Evolutionary conservation across 192 early-diverging fungal genomes (phyloP).

Genomic region (Spizellomyces punctatus): DNA sequence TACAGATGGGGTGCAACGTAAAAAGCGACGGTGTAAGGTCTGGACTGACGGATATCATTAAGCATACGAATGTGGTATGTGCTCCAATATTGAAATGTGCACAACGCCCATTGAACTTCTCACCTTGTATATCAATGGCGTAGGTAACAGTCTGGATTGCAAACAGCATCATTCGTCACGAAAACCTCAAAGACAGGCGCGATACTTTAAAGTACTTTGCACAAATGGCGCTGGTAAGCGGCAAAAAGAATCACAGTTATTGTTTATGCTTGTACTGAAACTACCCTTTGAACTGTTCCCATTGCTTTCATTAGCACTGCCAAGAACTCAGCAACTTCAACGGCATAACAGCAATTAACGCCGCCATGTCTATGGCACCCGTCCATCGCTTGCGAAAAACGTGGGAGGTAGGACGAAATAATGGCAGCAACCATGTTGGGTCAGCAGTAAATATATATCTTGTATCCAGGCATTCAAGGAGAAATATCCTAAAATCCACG

Average conservation of each 20-base stretch:
- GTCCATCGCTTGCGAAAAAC: conserved; percentile 60
- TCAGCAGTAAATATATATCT: neutral
- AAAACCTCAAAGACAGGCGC: conserved; percentile 43
- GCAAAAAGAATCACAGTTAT: neutral
- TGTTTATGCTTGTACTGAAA: neutral
- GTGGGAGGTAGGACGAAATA: conserved; percentile 43
- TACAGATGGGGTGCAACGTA: neutral
- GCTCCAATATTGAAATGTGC: neutral
- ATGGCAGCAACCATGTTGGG: neutral
- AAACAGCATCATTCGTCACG: conserved; percentile 39
- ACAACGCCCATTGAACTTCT: neutral
- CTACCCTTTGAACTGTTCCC: too few relatives aligned
- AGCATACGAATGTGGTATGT: conserved; percentile 57
- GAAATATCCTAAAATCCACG: conserved; percentile 41
- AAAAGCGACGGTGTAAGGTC: neutral
- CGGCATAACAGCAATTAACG: conserved; percentile 57
- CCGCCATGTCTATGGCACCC: conserved; percentile 55
- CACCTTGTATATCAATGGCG: neutral
- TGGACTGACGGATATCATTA: conserved; percentile 46
- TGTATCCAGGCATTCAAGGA: conserved; percentile 37
- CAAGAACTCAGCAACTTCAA: conserved; percentile 60
- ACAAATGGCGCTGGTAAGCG: conserved; percentile 46
- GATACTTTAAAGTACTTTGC: conserved; percentile 47
- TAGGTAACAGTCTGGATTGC: conserved; percentile 52
- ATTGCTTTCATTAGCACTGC: conserved; percentile 43